phyloP scores from a whole-genome alignment of 495 filamentous ascomycete genomes.

The Tetracladium marchalianum region DNA sequence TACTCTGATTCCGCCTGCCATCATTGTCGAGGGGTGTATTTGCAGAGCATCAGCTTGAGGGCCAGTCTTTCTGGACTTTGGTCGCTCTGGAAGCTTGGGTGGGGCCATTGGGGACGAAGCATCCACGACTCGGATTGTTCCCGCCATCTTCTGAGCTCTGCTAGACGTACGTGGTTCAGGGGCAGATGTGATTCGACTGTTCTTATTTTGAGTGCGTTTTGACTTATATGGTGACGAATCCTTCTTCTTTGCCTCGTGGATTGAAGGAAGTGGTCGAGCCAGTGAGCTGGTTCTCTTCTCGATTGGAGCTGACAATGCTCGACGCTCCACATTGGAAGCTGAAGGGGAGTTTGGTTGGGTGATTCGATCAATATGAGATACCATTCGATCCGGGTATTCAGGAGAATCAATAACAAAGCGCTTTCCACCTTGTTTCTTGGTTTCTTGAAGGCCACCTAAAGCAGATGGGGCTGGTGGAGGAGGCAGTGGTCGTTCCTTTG shows the following conservation, averaged over 20 bases:
- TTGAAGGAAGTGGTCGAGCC: conserved; percentile 36
- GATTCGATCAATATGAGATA: conserved; percentile 20
- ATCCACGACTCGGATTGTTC: conserved; percentile 42
- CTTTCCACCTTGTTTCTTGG: conserved; percentile 17
- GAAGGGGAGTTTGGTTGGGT: conserved; percentile 10
- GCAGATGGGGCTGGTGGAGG: conserved; percentile 42
- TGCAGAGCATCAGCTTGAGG: conserved; percentile 1
- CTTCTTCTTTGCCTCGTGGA: conserved; percentile 35
- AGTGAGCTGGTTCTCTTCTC: conserved; percentile 30
- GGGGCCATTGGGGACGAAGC: conserved; percentile 20
- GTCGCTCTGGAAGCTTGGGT: conserved; percentile 24
- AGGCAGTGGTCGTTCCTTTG: conserved; percentile 36
- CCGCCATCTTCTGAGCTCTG: conserved; percentile 24
- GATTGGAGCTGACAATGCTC: conserved; percentile 45
- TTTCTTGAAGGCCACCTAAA: conserved; percentile 27
- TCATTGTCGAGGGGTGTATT: conserved; percentile 1
- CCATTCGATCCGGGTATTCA: conserved; percentile 15
- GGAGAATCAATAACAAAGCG: conserved; percentile 10
- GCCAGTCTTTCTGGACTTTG: conserved; percentile 47
- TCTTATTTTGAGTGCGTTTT: not conserved
- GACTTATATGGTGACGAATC: not conserved
- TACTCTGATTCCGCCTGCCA: conserved; percentile 4
- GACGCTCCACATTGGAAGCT: conserved; percentile 23
- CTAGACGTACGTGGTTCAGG: conserved; percentile 23
- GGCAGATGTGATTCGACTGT: conserved; percentile 21